Evolutionary conservation across 2,329 filamentous ascomycete genomes (phyloP).

Genomic region (Fusarium haematococcum): DNA sequence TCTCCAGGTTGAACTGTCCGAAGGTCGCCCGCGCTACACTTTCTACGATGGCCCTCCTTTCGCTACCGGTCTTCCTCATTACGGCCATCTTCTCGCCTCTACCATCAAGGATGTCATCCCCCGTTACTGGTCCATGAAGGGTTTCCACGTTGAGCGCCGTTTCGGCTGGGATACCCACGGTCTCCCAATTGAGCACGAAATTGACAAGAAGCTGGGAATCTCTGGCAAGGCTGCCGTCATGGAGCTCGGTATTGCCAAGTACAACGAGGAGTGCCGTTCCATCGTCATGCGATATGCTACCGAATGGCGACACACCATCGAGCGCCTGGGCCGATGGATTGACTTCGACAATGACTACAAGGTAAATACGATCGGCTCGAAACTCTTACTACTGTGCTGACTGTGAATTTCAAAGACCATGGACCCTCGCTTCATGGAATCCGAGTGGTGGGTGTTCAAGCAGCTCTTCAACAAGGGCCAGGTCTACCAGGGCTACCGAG

Average conservation of each 20-base stretch:
- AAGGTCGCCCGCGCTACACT: conserved; percentile 85
- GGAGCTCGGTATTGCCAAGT: conserved; percentile 86
- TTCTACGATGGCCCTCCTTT: conserved; percentile 94
- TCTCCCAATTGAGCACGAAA: conserved; percentile 95
- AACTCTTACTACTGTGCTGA: conserved; percentile 11
- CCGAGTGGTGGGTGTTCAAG: conserved; percentile 97
- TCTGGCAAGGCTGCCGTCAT: conserved; percentile 88
- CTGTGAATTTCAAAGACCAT: conserved; percentile 73
- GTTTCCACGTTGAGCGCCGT: conserved; percentile 88
- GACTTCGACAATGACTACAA: conserved; percentile 99
- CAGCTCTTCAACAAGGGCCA: conserved; percentile 89
- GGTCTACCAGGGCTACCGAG: conserved; percentile 90
- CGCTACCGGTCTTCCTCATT: conserved; percentile 77
- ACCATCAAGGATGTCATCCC: conserved; percentile 99
- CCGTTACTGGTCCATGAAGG: conserved; percentile 97
- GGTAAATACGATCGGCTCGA: conserved; percentile 53
- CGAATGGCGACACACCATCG: conserved; percentile 91
- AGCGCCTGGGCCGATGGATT: conserved; percentile 92
- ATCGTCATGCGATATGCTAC: conserved; percentile 92
- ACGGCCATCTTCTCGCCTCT: conserved; percentile 83
- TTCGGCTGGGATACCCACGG: conserved; percentile 98
- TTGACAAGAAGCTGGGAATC: conserved; percentile 94
- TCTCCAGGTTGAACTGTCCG: conserved; percentile 78
- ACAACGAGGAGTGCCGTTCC: conserved; percentile 90
- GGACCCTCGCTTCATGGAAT: conserved; percentile 96